Conservation (phyloP, 1,139 yeast genomes). For the Candida neerlandica region DNA sequence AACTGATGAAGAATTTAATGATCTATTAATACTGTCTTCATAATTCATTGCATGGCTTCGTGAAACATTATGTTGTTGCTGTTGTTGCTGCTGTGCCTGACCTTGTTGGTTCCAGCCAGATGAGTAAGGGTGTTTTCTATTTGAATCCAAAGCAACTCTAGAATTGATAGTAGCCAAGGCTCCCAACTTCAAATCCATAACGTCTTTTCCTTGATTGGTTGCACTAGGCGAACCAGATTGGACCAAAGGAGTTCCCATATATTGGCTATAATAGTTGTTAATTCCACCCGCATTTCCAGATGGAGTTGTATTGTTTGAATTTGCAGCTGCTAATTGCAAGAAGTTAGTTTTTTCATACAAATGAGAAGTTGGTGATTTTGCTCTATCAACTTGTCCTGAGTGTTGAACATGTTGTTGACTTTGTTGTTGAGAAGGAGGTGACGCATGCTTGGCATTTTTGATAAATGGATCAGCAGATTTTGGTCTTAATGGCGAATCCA, state of each 20-base stretch:
- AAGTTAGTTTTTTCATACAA: slow-evolving; percentile 48
- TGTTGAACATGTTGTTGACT: slow-evolving; percentile 17
- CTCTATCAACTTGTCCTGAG: slow-evolving; percentile 32
- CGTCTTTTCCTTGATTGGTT: slow-evolving; percentile 17
- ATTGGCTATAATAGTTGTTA: slow-evolving; percentile 14
- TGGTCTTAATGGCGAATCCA: slow-evolving; percentile 38
- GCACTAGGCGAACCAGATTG: background rate
- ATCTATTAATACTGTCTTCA: slow-evolving; percentile 42
- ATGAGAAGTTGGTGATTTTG: slow-evolving; percentile 49
- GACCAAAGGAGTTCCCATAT: slow-evolving; percentile 2
- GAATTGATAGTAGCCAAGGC: slow-evolving; percentile 66
- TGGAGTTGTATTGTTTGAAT: slow-evolving; percentile 17
- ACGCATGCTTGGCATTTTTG: slow-evolving; percentile 14
- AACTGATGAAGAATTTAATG: slow-evolving; percentile 41
- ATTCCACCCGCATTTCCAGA: slow-evolving; percentile 17
- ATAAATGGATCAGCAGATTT: slow-evolving; percentile 45
- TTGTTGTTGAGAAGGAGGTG: slow-evolving; percentile 16
- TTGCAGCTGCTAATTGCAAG: slow-evolving; percentile 47
- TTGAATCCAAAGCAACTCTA: slow-evolving; percentile 60
- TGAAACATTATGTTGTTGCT: slow-evolving; percentile 13
- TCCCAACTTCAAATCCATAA: slow-evolving; percentile 53
- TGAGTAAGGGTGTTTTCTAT: slow-evolving; percentile 38
- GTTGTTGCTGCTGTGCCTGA: slow-evolving; percentile 16
- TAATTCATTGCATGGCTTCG: slow-evolving; percentile 17
- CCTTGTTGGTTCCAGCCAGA: slow-evolving; percentile 8